Evolutionary conservation across 257 asterid genomes (phyloP).

Genomic region (Striga asiatica): DNA sequence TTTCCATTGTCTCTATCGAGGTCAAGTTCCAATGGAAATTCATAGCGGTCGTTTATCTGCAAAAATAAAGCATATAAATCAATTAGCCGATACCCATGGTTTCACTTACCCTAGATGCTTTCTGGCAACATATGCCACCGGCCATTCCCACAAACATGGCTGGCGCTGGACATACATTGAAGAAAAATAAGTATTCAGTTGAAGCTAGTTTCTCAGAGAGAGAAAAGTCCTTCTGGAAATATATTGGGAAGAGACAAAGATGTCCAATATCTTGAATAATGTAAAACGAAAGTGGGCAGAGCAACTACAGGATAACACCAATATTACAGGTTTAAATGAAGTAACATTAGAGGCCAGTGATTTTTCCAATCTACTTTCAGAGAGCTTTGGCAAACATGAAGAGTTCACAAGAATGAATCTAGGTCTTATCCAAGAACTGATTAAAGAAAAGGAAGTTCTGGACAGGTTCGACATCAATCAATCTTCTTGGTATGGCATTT

Average conservation of each 20-base stretch:
- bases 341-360: too few relatives aligned
- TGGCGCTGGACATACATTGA: neutral
- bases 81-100: slow-evolving; percentile 10
- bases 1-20: slow-evolving; percentile 81
- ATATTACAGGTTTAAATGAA: neutral
- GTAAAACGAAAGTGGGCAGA: neutral
- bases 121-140: neutral
- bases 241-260: neutral
- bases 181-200: neutral
- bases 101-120: neutral
- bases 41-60: slow-evolving; percentile 92
- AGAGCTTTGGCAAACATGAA: too few relatives aligned
- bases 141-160: neutral
- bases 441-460: too few relatives aligned
- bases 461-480: too few relatives aligned
- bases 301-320: neutral
- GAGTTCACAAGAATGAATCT: too few relatives aligned
- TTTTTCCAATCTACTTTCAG: too few relatives aligned
- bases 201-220: neutral
- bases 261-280: neutral
- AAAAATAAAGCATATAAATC: neutral
- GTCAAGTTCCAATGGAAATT: slow-evolving; percentile 89
- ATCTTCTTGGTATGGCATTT: neutral
- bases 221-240: neutral
- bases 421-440: too few relatives aligned